phyloP scores from a whole-genome alignment of 2,329 filamentous ascomycete genomes.

The Cladobotryum protrusum region DNA sequence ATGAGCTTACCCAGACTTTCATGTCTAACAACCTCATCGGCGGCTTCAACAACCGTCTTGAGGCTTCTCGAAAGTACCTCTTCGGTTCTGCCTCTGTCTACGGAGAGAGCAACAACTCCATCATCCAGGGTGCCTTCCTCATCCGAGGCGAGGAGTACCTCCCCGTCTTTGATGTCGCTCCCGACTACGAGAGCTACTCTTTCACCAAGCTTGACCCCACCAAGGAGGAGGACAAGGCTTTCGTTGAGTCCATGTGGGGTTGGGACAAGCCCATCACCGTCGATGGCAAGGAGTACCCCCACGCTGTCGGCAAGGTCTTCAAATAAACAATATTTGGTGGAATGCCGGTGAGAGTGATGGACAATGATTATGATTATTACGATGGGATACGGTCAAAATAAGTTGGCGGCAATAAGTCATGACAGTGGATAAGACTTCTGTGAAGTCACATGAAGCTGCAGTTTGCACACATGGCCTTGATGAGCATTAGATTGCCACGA shows the following conservation, averaged over 20 bases:
- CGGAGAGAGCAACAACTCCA: conserved; percentile 78
- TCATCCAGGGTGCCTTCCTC: conserved; percentile 91
- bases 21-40: conserved; percentile 99
- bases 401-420: conserved; percentile 23
- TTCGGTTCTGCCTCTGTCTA: conserved; percentile 90
- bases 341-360: conserved; percentile 12
- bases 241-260: conserved; percentile 80
- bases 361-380: conserved; percentile 22
- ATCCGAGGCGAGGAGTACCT: conserved; percentile 83
- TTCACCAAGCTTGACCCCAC: conserved; percentile 94
- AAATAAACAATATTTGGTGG: conserved; percentile 59
- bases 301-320: conserved; percentile 95
- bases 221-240: conserved; percentile 78
- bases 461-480: conserved; percentile 2
- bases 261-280: conserved; percentile 82
- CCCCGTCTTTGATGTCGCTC: conserved; percentile 92
- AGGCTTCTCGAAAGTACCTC: conserved; percentile 95
- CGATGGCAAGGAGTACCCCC: conserved; percentile 81
- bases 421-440: conserved; percentile 13
- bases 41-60: conserved; percentile 95
- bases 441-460: background rate
- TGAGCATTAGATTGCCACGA: conserved; percentile 2
- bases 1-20: conserved; percentile 95
- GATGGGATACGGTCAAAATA: conserved; percentile 29
- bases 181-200: conserved; percentile 92